These are phyloP conservation scores for Ampelomyces quisqualis DNA, from an alignment of 2,329 filamentous ascomycete genomes.

Conservation along the genomic window DNA sequence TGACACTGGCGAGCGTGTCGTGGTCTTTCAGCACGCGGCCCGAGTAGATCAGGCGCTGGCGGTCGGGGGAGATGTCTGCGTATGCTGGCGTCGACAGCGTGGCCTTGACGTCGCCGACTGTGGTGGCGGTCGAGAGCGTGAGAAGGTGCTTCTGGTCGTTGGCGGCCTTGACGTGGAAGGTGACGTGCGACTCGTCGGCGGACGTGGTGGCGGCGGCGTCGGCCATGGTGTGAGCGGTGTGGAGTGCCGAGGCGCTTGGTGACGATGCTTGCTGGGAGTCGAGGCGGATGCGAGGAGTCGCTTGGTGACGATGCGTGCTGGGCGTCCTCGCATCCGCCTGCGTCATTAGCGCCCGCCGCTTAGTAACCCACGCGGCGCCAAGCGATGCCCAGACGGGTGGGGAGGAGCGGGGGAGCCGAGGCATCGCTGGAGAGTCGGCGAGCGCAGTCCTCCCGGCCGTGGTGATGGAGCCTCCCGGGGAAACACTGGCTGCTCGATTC, in stretches of 20 bases:
- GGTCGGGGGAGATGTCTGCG: slow-evolving; percentile 82
- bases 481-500: too few relatives aligned
- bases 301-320: too few relatives aligned
- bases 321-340: slow-evolving; percentile 20
- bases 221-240: slow-evolving; percentile 55
- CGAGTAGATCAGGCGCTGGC: slow-evolving; percentile 95
- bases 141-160: slow-evolving; percentile 81
- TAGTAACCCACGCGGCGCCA: not conserved
- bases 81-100: slow-evolving; percentile 80
- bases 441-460: too few relatives aligned
- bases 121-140: slow-evolving; percentile 74
- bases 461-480: not conserved
- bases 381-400: slow-evolving; percentile 7
- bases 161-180: slow-evolving; percentile 98
- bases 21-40: slow-evolving; percentile 95
- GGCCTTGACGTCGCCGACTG: slow-evolving; percentile 82
- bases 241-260: not conserved
- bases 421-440: slow-evolving; percentile 10
- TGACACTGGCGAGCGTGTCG: slow-evolving; percentile 80
- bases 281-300: too few relatives aligned
- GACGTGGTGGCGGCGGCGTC: slow-evolving; percentile 56
- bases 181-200: slow-evolving; percentile 72
- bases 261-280: too few relatives aligned
- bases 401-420: slow-evolving; percentile 18
- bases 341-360: slow-evolving; percentile 14